Percentiles rank a stretch among this genome's conserved stretches.
These are phyloP conservation scores for Trichoderma harzianum DNA, from an alignment of 2,329 filamentous ascomycete genomes.

Conservation along the genomic window DNA sequence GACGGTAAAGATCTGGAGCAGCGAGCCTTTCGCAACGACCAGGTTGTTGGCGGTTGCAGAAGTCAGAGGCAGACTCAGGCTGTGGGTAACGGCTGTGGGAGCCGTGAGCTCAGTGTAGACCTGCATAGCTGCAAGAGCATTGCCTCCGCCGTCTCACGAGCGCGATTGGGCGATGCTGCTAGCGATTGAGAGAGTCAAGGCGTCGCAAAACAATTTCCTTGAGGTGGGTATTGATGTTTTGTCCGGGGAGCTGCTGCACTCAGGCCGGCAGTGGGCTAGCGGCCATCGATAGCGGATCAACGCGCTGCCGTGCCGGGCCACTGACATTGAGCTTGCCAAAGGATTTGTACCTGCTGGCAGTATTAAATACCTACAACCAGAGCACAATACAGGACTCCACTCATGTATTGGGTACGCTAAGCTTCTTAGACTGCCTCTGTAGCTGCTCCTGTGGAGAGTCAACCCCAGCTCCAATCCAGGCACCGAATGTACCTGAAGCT, in stretches of 20 bases:
- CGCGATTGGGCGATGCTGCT: constrained; percentile 21
- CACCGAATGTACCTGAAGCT: constrained; percentile 9
- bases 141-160: constrained; percentile 26
- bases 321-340: neutral
- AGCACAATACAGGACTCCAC: neutral
- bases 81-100: constrained; percentile 90
- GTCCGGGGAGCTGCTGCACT: neutral
- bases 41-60: constrained; percentile 76
- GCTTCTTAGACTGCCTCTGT: neutral
- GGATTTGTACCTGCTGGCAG: neutral
- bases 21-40: constrained; percentile 84
- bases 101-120: constrained; percentile 95
- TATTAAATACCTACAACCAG: neutral
- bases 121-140: constrained; percentile 66
- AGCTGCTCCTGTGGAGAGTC: neutral
- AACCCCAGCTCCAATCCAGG: neutral
- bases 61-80: constrained; percentile 73
- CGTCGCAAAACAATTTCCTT: constrained; percentile 15
- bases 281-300: constrained; percentile 23
- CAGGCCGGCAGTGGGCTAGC: constrained; percentile 9
- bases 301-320: constrained; percentile 20
- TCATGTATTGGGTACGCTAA: neutral
- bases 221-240: constrained; percentile 17
- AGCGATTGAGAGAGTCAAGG: neutral
- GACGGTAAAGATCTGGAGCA: constrained; percentile 85